A percentile compares a stretch with the other conserved stretches of the same genome.
phyloP scores from a whole-genome alignment of 2,329 filamentous ascomycete species.

The Fusarium pseudocircinatum region DNA sequence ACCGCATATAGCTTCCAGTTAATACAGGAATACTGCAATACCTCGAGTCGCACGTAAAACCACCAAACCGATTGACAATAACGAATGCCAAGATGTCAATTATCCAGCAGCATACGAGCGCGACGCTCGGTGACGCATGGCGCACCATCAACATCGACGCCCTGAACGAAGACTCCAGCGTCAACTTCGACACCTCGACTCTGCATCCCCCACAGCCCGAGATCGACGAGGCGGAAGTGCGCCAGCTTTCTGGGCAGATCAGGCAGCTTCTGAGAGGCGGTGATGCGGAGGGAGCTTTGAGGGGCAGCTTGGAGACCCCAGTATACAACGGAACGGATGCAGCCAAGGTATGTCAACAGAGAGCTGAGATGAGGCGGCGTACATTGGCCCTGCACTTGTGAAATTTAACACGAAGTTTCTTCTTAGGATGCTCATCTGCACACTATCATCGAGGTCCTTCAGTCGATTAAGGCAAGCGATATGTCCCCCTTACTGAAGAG shows the following conservation, averaged over 20 bases:
- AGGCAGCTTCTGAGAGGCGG: constrained; percentile 88
- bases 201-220: constrained; percentile 81
- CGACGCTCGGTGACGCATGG: constrained; percentile 71
- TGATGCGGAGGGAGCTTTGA: constrained; percentile 86
- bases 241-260: constrained; percentile 81
- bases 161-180: constrained; percentile 86
- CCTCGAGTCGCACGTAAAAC: constrained; percentile 3
- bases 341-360: constrained; percentile 61
- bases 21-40: background rate
- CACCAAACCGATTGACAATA: background rate
- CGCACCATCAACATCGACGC: constrained; percentile 96
- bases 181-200: constrained; percentile 90
- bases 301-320: constrained; percentile 84
- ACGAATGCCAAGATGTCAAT: constrained; percentile 64
- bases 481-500: constrained; percentile 89
- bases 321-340: constrained; percentile 73
- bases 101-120: constrained; percentile 71
- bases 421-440: constrained; percentile 83
- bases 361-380: background rate
- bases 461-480: constrained; percentile 95
- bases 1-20: constrained; percentile 27
- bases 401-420: background rate
- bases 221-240: constrained; percentile 79
- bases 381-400: background rate
- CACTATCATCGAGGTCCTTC: constrained; percentile 90